Conservation (phyloP, 345 rosid genomes). For the Gossypium herbaceum region DNA sequence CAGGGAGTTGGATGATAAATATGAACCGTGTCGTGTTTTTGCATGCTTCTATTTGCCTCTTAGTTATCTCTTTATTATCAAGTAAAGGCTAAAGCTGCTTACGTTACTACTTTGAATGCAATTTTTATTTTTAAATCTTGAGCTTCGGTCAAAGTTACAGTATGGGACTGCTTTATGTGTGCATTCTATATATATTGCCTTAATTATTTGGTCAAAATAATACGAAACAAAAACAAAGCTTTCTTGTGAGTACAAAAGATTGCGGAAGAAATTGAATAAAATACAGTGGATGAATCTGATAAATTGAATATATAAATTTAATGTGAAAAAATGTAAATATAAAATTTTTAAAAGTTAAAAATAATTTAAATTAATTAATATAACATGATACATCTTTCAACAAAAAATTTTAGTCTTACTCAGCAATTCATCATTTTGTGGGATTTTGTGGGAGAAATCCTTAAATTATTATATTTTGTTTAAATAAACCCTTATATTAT, state of each 20-base stretch:
- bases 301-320: too few species aligned
- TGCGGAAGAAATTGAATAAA: too few species aligned
- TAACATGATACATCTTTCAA: too few species aligned
- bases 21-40: background rate
- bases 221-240: background rate
- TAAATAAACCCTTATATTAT: too few species aligned
- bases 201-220: background rate
- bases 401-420: too few species aligned
- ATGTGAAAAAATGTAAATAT: accelerated
- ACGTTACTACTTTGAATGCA: background rate
- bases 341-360: too few species aligned
- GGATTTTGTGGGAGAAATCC: too few species aligned
- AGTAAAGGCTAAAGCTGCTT: background rate
- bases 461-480: too few species aligned
- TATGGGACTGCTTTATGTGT: background rate
- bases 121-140: background rate
- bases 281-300: too few species aligned
- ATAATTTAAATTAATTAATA: too few species aligned
- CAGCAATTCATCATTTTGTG: too few species aligned
- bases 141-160: background rate
- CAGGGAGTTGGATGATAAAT: background rate
- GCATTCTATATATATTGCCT: background rate
- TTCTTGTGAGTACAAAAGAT: too few species aligned
- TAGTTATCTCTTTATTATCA: background rate
- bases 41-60: background rate